Conservation (phyloP, 2,329 filamentous ascomycete species). For the Myriosclerotinia scirpicola region DNA sequence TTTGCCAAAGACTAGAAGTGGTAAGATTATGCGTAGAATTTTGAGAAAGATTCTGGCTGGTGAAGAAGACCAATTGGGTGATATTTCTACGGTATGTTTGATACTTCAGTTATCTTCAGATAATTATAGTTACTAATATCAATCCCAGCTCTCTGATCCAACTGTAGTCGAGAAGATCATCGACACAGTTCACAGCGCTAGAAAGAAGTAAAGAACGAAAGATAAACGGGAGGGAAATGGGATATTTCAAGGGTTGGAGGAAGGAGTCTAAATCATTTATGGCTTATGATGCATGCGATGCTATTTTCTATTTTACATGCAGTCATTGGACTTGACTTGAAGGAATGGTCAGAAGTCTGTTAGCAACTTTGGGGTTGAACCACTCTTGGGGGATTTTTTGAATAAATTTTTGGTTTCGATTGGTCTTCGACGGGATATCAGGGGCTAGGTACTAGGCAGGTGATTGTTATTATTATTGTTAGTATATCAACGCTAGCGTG, state of each 20-base stretch:
- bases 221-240: background rate
- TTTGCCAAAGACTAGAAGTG: constrained; percentile 93
- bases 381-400: background rate
- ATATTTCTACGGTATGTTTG: constrained; percentile 72
- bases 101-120: constrained; percentile 8
- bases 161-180: constrained; percentile 90
- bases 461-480: too few species aligned
- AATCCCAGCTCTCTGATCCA: constrained; percentile 76
- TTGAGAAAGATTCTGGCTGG: constrained; percentile 95
- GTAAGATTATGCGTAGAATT: constrained; percentile 98
- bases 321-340: background rate
- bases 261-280: background rate
- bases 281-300: constrained; percentile 1
- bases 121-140: constrained; percentile 25
- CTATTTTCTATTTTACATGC: background rate
- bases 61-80: constrained; percentile 95
- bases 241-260: background rate
- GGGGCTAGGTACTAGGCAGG: background rate
- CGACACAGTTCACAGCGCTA: constrained; percentile 55
- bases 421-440: constrained; percentile 1
- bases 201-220: constrained; percentile 34
- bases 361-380: background rate
- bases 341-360: background rate
- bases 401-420: background rate
- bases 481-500: too few species aligned